Conservation (phyloP, 1,284 basidiomycete species). For the Pascua sp. region DNA sequence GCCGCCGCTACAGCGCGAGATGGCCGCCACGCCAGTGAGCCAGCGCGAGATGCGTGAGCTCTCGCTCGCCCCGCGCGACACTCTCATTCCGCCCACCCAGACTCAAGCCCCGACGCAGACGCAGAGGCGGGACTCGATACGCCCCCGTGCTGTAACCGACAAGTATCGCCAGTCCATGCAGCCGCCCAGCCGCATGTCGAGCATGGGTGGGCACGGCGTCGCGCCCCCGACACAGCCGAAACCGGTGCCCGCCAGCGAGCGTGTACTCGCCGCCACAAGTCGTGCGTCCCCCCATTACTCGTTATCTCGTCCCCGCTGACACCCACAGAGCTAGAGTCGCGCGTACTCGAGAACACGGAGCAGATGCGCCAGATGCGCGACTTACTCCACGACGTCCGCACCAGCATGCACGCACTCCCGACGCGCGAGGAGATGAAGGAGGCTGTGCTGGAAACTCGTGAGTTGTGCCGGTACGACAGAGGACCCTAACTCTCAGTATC, state of each 20-base stretch:
- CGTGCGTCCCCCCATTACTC: neutral
- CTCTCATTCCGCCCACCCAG: too few relatives aligned
- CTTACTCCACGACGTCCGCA: slow-evolving; percentile 27
- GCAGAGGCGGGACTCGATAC: neutral
- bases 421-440: slow-evolving; percentile 33
- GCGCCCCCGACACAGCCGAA: neutral
- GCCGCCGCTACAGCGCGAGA: too few relatives aligned
- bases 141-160: neutral
- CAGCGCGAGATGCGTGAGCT: too few relatives aligned
- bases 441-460: slow-evolving; percentile 26
- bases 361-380: slow-evolving; percentile 22
- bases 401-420: slow-evolving; percentile 24
- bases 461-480: slow-evolving; percentile 1
- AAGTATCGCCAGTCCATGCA: neutral
- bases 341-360: neutral
- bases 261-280: neutral
- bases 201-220: neutral
- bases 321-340: slow-evolving; percentile 7
- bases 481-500: slow-evolving; percentile 10
- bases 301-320: neutral
- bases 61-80: too few relatives aligned
- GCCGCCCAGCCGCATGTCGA: neutral
- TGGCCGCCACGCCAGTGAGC: too few relatives aligned
- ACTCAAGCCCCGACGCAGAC: too few relatives aligned
- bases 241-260: neutral